phyloP scores from a whole-genome alignment of 345 rosid genomes.

The Mercurialis annua region DNA sequence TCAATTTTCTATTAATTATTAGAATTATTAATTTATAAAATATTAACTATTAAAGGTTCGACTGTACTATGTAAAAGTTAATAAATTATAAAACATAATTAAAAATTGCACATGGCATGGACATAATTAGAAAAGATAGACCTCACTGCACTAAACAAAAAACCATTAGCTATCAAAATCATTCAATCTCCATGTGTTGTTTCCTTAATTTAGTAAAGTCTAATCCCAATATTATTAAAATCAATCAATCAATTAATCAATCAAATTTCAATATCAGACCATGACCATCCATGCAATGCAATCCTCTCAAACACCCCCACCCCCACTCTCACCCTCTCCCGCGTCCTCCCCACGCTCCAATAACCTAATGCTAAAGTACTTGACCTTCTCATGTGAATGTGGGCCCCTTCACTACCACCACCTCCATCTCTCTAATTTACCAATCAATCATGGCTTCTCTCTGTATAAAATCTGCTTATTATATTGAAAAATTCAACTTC shows the following conservation, averaged over 20 bases:
- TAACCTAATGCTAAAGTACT: neutral
- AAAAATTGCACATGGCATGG: neutral
- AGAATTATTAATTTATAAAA: no score
- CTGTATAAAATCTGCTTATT: neutral
- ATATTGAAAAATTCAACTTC: neutral
- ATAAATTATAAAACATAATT: no score
- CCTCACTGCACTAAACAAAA: neutral
- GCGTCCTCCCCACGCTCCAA: neutral
- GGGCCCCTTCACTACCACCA: neutral
- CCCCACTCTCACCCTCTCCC: neutral
- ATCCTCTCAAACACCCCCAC: neutral
- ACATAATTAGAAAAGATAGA: neutral
- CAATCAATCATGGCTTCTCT: conserved; percentile 6
- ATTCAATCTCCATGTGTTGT: conserved; percentile 11
- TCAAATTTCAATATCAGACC: neutral
- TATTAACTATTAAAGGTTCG: no score
- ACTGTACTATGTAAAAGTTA: no score
- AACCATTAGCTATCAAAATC: conserved; percentile 8
- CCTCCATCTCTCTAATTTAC: neutral
- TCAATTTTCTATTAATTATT: no score
- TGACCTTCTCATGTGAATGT: neutral
- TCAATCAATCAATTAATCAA: neutral
- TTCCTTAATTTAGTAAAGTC: conserved; percentile 5
- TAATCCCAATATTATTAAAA: no score
- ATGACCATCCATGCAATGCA: neutral